Evolutionary conservation across 2,329 filamentous ascomycete genomes (phyloP), one percentile per base, ranked within the genome.

Genomic region (Dothistroma pini): DNA sequence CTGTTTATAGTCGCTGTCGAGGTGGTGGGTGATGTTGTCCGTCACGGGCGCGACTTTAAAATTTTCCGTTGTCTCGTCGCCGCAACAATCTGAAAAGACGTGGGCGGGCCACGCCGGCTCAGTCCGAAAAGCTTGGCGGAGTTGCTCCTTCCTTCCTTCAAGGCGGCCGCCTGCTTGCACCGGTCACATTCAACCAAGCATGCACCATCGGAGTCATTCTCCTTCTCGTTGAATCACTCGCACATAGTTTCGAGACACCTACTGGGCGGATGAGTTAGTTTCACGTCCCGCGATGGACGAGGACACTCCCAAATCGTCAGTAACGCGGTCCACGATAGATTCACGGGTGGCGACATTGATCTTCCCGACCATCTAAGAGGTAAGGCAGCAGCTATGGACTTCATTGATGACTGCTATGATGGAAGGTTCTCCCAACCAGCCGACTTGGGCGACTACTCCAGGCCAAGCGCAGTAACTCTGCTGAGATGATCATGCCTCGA

Each of bases 41-140:
- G 47, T 57, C 54, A 57, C 58, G 32, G 35, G 25, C 58, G 58
- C 58, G 54, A 57, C 53, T 16, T 54, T n/a, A 19, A 29, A 51
- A 51, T 3, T 29, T 53, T 53, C 31, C n/a, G n/a, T 16, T 31
- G n/a, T 4, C 51, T 53, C 19, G 51, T 53, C 31, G 51, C 51
- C 51, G 51, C 48, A 51, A 32, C 25, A 53, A 35, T 53, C 51
- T 53, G 25, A 53, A 53, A 35, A 53, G 51, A 53, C 25, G 31
- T 35, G 31, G 25, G 51, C 25, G 31, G 21, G 14, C 5, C 29
- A 44, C 16, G 14, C 14, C 29, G 48, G 29, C 21, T 25, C 21
- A 51, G 16, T 31, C 48, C 48, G 22, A 51, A 12, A 51, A 11
- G 14, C 48, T 51, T 51, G 48, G 48, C 48, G 48, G 41, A 14